Base-by-base conservation (phyloP, 2,329 filamentous ascomycete genomes). In the Xylariomycetidae sp. region DNA sequence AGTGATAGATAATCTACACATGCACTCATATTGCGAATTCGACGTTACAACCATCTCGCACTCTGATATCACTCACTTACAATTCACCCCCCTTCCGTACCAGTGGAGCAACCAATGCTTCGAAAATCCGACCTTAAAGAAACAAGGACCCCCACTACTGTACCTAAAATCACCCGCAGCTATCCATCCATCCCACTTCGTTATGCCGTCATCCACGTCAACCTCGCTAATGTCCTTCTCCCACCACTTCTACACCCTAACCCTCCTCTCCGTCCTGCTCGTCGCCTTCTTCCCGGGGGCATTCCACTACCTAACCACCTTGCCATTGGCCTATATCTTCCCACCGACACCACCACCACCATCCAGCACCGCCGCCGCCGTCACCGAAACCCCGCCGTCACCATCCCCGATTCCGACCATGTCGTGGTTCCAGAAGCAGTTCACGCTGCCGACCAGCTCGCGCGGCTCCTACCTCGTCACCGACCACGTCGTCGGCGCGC, bases 401-500 rank as follows among this genome's bases (percentile, higher is more conserved):
- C 17, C 40, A 23, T 33, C 39, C 34, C 15, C 30, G 23, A 25
- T 22, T 39, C 61, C 53, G 37, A 80, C 80, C 76, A 71, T 75
- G 51, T 86, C 79, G 42, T 94, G 87, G 86, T 78, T 74, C 50
- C 90, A 96, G 64, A 95, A 92, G 61, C 75, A 82, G 31, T 80
- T 97, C 64, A 77, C 80, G 1, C 80, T 97, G 11, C 86, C 88
- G 31, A 57, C 85, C 14, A 76, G 78, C 56, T 77, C 80, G 27
- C 81, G 89, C 40, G 92, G 92, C 58, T 87, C 80, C 33, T 96
- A 96, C 66, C 84, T 97, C 39, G 74, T 97, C 51, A 96, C 90
- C 31, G 79, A 89, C 58, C 70, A 82, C 33, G 74, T 97, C 36
- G 49, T 78, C 16, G 67, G 70, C 31, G 69, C 80, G 38, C 66